Evolutionary conservation across 306 rosid species (phyloP).

Genomic region (Cucurbita argyrosperma): DNA sequence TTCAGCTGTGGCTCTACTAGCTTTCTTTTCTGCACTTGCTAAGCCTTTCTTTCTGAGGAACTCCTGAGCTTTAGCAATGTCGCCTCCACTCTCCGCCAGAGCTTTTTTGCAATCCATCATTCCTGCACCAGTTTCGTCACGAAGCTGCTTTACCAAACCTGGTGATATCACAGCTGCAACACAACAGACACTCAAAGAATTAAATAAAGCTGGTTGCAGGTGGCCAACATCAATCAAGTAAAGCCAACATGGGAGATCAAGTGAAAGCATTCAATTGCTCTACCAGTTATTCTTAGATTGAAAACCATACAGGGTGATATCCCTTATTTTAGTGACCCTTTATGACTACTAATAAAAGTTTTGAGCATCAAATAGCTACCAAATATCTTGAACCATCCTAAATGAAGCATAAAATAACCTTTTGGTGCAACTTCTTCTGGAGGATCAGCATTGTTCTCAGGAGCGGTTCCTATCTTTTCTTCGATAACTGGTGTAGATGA

Average conservation of each 20-base stretch:
- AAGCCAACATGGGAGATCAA: neutral
- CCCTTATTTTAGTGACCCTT: neutral
- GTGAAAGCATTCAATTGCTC: neutral
- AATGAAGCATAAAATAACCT: constrained; percentile 23
- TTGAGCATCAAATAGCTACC: neutral
- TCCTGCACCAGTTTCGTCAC: constrained; percentile 94
- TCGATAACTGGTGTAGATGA: constrained; percentile 19
- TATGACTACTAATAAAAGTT: neutral
- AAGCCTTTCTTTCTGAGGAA: constrained; percentile 85
- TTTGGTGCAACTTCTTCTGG: constrained; percentile 19
- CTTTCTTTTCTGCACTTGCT: constrained; percentile 92
- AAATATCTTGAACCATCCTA: neutral
- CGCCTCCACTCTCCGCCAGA: constrained; percentile 45
- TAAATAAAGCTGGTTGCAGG: constrained; percentile 1
- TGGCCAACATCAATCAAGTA: neutral
- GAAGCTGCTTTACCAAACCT: neutral
- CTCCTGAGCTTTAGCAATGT: constrained; percentile 55
- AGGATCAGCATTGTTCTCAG: constrained; percentile 19
- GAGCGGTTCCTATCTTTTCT: constrained; percentile 16
- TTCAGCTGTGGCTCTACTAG: constrained; percentile 85
- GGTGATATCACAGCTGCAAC: constrained; percentile 45
- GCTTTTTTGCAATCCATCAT: constrained; percentile 99
- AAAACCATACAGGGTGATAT: neutral
- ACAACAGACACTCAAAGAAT: constrained; percentile 5
- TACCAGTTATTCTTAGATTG: neutral